phyloP scores from a whole-genome alignment of 768 basidiomycete species.

The Sporobolomyces pararoseus region DNA sequence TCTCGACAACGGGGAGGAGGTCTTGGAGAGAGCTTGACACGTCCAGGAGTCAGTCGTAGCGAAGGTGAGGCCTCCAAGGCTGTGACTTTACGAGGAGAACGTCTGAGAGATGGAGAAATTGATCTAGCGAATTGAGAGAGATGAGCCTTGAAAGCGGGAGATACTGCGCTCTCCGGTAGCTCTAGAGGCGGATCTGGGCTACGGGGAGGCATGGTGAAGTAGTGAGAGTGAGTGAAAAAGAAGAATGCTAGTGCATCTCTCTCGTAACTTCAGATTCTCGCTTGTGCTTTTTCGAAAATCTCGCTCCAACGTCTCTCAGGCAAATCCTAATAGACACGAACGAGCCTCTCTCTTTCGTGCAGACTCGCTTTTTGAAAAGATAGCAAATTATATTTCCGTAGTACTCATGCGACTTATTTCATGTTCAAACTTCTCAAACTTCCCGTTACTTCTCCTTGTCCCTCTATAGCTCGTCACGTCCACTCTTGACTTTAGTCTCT shows the following conservation, averaged over 20 bases:
- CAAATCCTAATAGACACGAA: too few relatives aligned
- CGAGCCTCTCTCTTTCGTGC: too few relatives aligned
- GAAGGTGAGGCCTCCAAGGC: background rate
- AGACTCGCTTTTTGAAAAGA: too few relatives aligned
- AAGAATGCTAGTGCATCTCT: too few relatives aligned
- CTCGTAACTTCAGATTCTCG: too few relatives aligned
- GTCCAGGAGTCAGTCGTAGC: too few relatives aligned
- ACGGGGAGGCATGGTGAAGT: background rate
- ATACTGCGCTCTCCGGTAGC: background rate
- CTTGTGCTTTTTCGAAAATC: too few relatives aligned
- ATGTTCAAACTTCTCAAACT: too few relatives aligned
- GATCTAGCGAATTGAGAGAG: slow-evolving; percentile 8
- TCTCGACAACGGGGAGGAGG: slow-evolving; percentile 1
- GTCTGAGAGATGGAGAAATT: background rate
- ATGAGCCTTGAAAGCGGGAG: slow-evolving; percentile 13
- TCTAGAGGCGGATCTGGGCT: slow-evolving; percentile 2
- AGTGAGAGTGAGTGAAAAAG: background rate
- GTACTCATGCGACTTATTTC: too few relatives aligned
- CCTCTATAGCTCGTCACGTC: slow-evolving; percentile 40
- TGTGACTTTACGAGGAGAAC: background rate
- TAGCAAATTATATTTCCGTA: too few relatives aligned
- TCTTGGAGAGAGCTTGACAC: background rate
- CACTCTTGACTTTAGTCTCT: slow-evolving; percentile 22
- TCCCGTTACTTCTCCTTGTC: too few relatives aligned
- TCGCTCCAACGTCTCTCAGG: too few relatives aligned